Evolutionary conservation across 2,329 filamentous ascomycete species (phyloP), one percentile per base, ranked within the genome.

Genomic region (Neonectria sp.): DNA sequence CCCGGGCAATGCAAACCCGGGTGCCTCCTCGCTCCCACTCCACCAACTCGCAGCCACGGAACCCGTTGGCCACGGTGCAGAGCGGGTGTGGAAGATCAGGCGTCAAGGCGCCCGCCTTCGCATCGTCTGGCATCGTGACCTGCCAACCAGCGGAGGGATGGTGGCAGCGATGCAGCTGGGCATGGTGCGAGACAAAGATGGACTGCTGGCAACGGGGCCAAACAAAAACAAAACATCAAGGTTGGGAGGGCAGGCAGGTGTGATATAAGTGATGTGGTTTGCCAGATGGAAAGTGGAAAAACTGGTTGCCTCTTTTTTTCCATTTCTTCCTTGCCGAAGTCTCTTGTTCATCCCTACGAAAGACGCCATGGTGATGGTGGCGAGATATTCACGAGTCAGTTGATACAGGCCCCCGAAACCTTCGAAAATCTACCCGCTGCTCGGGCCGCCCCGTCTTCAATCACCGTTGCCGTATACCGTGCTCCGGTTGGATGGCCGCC

Each of bases 181-280:
- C 6, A 58, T 58, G 61, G 61, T 59, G 61, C 55, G 49, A 59
- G 62, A 52, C 40, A 12, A 48, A 45, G 56, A 56, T 25, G 33
- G 52, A 45, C 27, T 48, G 33, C 24, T 27, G 57, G 63, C 33
- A 53, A 33, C 35, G 45, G 55, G 35, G 35, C 29, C 37, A 59
- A 43, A 21, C n/a, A 45, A 9, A 45, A 9, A n/a, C 35, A 12
- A 40, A 64, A 52, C 55, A 48, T 64, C 29, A 40, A 55, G 24
- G 48, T 51, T 33, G 43, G 35, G 8, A 11, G 46, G 29, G 40
- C 8, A 17, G 40, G 33, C 45, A 11, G 52, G 45, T 40, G 63
- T 65, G 52, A 65, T 65, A 65, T 65, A 65, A 65, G 63, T 60
- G 63, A 61, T 65, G 51, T 52, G 52, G 51, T 45, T 65, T 65